Conservation (phyloP, 768 basidiomycete genomes). For the Russula olivacea region DNA sequence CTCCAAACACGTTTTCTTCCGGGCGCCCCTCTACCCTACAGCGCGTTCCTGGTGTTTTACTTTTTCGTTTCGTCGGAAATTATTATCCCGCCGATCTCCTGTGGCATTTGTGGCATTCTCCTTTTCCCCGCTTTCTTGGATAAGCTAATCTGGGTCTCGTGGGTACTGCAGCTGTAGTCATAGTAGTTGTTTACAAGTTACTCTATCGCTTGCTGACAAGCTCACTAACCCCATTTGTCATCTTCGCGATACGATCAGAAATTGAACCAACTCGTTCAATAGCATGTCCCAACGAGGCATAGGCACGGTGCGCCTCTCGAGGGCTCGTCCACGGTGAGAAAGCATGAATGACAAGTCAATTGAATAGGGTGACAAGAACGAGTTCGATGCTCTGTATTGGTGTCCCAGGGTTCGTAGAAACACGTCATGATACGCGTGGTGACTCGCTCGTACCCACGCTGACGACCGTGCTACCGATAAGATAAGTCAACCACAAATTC, state of each 20-base stretch:
- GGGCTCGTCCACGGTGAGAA: background rate
- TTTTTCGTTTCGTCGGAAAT: conserved; percentile 1
- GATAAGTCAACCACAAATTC: background rate
- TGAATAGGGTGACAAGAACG: background rate
- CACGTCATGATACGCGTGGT: conserved; percentile 6
- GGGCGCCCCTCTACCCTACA: background rate
- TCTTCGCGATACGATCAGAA: background rate
- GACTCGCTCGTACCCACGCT: background rate
- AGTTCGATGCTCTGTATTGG: background rate
- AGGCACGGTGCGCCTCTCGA: background rate
- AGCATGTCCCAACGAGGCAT: background rate
- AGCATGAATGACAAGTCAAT: background rate
- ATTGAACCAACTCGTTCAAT: background rate
- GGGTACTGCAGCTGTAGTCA: no score
- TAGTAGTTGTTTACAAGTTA: background rate
- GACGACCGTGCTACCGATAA: background rate
- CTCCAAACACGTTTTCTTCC: background rate
- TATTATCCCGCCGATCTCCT: background rate
- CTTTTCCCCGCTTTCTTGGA: no score
- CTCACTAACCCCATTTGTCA: background rate
- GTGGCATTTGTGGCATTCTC: background rate
- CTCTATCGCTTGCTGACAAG: background rate
- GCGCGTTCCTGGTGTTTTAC: background rate
- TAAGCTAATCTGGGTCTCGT: no score
- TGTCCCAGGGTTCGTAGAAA: background rate